Conservation (phyloP, 371 early-diverging fungal genomes). For the Rhizopus sp. region DNA sequence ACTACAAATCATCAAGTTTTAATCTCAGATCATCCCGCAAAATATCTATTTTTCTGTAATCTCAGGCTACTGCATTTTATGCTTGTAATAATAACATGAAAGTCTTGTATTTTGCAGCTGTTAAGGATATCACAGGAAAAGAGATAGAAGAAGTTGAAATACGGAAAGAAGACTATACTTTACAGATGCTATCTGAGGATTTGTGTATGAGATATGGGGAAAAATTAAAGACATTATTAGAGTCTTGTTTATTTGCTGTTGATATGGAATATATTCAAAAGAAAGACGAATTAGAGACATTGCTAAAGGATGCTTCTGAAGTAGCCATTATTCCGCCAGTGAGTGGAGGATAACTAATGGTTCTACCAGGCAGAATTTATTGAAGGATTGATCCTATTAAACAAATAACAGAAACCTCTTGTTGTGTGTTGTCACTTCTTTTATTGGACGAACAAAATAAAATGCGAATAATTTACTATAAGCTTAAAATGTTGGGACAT, state of each 20-base stretch:
- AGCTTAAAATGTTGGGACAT: too few species aligned
- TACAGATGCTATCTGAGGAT: constrained; percentile 31
- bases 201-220: constrained; percentile 46
- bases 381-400: too few species aligned
- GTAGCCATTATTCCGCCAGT: constrained; percentile 79
- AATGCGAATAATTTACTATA: too few species aligned
- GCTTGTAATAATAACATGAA: constrained; percentile 14
- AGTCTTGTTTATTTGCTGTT: constrained; percentile 62
- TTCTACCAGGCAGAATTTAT: too few species aligned
- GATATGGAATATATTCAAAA: constrained; percentile 71
- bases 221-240: constrained; percentile 37
- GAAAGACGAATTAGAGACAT: constrained; percentile 28
- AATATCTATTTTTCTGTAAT: too few species aligned
- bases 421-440: too few species aligned
- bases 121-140: constrained; percentile 54
- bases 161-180: constrained; percentile 21
- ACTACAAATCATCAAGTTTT: too few species aligned
- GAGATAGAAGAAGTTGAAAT: constrained; percentile 45
- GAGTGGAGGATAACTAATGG: constrained; percentile 62
- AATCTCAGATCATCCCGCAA: too few species aligned
- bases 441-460: too few species aligned
- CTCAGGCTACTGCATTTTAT: too few species aligned
- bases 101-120: constrained; percentile 67
- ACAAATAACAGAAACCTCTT: too few species aligned
- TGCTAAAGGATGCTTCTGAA: constrained; percentile 55